phyloP scores from a whole-genome alignment of 2,329 filamentous ascomycete genomes.

The Madurella mycetomatis region DNA sequence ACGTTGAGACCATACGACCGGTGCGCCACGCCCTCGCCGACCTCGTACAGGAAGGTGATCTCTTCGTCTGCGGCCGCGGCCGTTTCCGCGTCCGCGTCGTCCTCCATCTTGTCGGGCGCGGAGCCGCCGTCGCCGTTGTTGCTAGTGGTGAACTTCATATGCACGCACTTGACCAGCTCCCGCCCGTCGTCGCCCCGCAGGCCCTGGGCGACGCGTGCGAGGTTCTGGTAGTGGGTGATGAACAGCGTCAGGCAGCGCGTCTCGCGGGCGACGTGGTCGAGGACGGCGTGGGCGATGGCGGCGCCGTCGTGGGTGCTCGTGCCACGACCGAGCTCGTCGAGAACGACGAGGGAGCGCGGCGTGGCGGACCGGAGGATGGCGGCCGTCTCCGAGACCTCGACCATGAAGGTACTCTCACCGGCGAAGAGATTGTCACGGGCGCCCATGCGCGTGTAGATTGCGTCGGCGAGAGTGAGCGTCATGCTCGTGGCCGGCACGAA shows the following conservation, averaged over 20 bases:
- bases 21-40: slow-evolving; percentile 86
- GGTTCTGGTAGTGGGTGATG: slow-evolving; percentile 94
- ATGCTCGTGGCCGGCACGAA: slow-evolving; percentile 81
- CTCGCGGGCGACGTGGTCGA: slow-evolving; percentile 75
- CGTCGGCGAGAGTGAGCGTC: slow-evolving; percentile 76
- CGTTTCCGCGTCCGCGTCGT: not conserved
- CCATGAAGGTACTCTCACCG: slow-evolving; percentile 96
- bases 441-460: slow-evolving; percentile 92
- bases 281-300: slow-evolving; percentile 87
- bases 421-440: slow-evolving; percentile 94
- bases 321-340: slow-evolving; percentile 91
- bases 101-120: not conserved
- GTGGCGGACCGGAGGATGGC: slow-evolving; percentile 88
- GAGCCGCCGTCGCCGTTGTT: slow-evolving; percentile 14
- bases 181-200: slow-evolving; percentile 48
- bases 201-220: slow-evolving; percentile 65
- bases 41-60: slow-evolving; percentile 92
- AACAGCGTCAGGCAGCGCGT: slow-evolving; percentile 79
- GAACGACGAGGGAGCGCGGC: slow-evolving; percentile 76
- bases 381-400: slow-evolving; percentile 88
- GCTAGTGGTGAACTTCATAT: slow-evolving; percentile 75
- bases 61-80: slow-evolving; percentile 58
- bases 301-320: slow-evolving; percentile 95
- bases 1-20: slow-evolving; percentile 94
- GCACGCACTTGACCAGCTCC: slow-evolving; percentile 69